phyloP scores from a whole-genome alignment of 1,139 yeast genomes.

The Magnusiomyces starmeri region DNA sequence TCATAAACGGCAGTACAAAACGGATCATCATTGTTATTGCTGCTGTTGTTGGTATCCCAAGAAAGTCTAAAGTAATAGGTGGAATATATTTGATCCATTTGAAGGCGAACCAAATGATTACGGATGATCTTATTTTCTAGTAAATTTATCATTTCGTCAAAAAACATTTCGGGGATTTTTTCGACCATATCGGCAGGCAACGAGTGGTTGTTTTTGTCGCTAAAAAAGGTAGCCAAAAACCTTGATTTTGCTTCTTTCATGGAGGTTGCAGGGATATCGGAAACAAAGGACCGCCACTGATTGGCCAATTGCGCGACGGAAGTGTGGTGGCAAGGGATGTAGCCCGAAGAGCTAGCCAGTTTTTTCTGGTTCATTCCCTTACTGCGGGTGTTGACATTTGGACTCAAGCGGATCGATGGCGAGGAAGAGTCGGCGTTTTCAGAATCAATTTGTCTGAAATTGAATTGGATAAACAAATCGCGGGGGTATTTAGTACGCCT shows the following conservation, averaged over 20 bases:
- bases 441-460: constrained; percentile 15
- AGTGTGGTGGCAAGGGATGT: background rate
- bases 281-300: background rate
- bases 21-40: background rate
- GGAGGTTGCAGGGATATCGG: background rate
- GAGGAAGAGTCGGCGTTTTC: background rate
- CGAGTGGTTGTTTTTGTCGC: background rate
- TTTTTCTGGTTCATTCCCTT: background rate
- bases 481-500: constrained; percentile 25
- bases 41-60: background rate
- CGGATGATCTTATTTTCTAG: background rate
- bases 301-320: background rate
- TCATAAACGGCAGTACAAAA: background rate
- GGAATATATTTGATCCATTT: background rate
- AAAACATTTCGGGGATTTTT: background rate
- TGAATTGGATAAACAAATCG: constrained; percentile 26
- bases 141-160: background rate
- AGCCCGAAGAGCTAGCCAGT: background rate
- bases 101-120: background rate
- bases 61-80: background rate
- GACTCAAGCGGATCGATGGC: background rate
- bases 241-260: background rate
- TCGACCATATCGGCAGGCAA: background rate
- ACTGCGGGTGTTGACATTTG: background rate
- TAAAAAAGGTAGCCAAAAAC: no score